phyloP scores from a whole-genome alignment of 495 filamentous ascomycete species.

The Umbilicaria muhlenbergii region DNA sequence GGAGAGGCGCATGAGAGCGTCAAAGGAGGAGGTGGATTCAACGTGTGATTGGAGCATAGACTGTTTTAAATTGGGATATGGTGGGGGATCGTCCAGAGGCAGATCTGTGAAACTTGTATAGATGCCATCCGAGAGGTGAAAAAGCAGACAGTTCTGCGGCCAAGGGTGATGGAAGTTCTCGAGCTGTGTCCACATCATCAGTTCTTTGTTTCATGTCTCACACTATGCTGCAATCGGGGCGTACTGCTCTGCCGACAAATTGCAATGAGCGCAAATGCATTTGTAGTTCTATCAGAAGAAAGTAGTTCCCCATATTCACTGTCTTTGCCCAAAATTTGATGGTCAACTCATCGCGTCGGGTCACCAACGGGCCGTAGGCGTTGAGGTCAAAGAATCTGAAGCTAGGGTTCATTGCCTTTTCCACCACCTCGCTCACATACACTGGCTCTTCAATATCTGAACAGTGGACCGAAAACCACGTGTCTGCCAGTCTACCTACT shows the following conservation, averaged over 20 bases:
- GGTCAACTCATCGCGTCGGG: conserved; percentile 44
- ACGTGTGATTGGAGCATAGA: conserved; percentile 27
- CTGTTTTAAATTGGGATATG: conserved; percentile 5
- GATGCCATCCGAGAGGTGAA: conserved; percentile 76
- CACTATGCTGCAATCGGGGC: conserved; percentile 4
- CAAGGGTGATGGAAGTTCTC: conserved; percentile 64
- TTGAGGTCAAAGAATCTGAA: conserved; percentile 79
- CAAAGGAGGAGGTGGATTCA: conserved; percentile 66
- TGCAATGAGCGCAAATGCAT: conserved; percentile 56
- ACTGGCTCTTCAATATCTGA: conserved; percentile 50
- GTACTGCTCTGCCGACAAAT: conserved; percentile 57
- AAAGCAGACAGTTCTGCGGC: conserved; percentile 70
- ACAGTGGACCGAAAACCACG: conserved; percentile 77
- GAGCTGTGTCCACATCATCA: conserved; percentile 20
- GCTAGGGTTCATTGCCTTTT: conserved; percentile 74
- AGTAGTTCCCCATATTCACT: conserved; percentile 38
- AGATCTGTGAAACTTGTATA: conserved; percentile 60
- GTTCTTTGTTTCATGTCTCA: not conserved
- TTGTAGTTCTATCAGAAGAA: conserved; percentile 53
- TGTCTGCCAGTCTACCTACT: conserved; percentile 60
- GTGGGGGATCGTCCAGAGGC: conserved; percentile 25
- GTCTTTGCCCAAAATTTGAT: conserved; percentile 67
- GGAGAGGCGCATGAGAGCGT: conserved; percentile 73
- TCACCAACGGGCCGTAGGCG: conserved; percentile 45
- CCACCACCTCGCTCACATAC: conserved; percentile 76